Percentiles rank a stretch among this genome's conserved stretches.
These are phyloP conservation scores for Microstegium vimineum DNA, from an alignment of 176 grass and related monocot species.

Conservation along the genomic window DNA sequence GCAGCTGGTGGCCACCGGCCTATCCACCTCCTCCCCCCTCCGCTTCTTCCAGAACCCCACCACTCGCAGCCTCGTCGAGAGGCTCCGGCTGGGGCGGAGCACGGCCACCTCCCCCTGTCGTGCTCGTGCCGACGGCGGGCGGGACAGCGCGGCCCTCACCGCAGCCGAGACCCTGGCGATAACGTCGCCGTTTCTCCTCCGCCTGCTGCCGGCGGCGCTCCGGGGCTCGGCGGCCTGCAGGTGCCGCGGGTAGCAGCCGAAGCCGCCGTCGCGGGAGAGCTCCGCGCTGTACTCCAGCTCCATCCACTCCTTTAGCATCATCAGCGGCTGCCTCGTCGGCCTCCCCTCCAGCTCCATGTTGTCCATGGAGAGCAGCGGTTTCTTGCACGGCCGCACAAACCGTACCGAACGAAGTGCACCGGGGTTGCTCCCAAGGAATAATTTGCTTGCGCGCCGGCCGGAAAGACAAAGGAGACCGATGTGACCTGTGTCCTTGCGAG, in stretches of 20 bases:
- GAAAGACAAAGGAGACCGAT: constrained; percentile 1
- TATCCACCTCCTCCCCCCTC: neutral
- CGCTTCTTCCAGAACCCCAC: constrained; percentile 57
- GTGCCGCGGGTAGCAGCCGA: constrained; percentile 52
- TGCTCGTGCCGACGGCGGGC: neutral
- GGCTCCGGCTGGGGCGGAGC: no score
- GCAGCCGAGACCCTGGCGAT: constrained; percentile 45
- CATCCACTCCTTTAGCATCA: constrained; percentile 74
- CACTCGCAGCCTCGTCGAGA: no score
- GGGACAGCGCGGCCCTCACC: constrained; percentile 36
- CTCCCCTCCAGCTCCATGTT: constrained; percentile 22
- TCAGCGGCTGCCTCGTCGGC: constrained; percentile 31
- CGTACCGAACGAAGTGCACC: neutral
- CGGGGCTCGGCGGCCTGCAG: constrained; percentile 40
- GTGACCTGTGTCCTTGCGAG: neutral
- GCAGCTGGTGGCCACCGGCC: constrained; percentile 8
- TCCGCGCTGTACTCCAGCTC: constrained; percentile 62
- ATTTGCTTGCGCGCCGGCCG: neutral
- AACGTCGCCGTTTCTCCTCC: constrained; percentile 30
- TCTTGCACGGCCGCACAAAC: neutral
- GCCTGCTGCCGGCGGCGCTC: neutral
- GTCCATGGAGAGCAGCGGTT: neutral
- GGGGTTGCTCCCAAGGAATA: neutral
- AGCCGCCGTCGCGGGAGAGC: constrained; percentile 42
- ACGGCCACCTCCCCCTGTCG: no score